Evolutionary conservation across 148 eudicot species (phyloP), one percentile per base, ranked within the genome.

Genomic region (Rhododendron ovatum): DNA sequence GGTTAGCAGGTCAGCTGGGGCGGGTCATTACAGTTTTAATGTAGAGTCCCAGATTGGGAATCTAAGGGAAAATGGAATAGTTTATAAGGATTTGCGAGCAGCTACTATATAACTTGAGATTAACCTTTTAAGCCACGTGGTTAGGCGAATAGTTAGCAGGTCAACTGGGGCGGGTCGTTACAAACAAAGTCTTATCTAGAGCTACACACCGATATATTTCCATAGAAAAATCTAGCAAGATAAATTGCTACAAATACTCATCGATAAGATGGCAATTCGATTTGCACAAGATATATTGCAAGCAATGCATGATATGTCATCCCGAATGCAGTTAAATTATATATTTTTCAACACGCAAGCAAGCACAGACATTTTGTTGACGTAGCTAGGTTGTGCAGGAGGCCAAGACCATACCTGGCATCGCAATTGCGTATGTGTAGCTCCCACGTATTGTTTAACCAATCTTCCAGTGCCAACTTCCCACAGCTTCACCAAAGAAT

Each of bases 391-490:
- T 26, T 14, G 50, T 28, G 82, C 39, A 83, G 69, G 55, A 78
- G 20, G 82, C 82, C 82, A 41, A 57, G 39, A 22, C 63, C 82
- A 78, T 86, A 95, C 98, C 94, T 93, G 98, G 87, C 96, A 93
- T 73, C 96, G 92, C 89, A 89, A 86, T 35, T 92, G 98, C 4
- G 90, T 88, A 78, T 91, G 98, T 45, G 94, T 89, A 35, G 98
- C 98, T 88, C 98, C 98, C n/a, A 90, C 74, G 87, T 95, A 95
- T 82, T 95, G 98, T 89, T 92, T 95, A 43, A 95, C 91, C 92
- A 95, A 85, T 89, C 94, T 91, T 85, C 98, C 98, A n/a, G 96
- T 92, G 84, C 96, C 96, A 91, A 95, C 94, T 86, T 95, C 98
- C 98, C 98, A 94, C 28, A 95, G 92, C 89, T 94, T 95, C 65